Conservation (phyloP, 1,284 basidiomycete species). For the Boletus sp. region DNA sequence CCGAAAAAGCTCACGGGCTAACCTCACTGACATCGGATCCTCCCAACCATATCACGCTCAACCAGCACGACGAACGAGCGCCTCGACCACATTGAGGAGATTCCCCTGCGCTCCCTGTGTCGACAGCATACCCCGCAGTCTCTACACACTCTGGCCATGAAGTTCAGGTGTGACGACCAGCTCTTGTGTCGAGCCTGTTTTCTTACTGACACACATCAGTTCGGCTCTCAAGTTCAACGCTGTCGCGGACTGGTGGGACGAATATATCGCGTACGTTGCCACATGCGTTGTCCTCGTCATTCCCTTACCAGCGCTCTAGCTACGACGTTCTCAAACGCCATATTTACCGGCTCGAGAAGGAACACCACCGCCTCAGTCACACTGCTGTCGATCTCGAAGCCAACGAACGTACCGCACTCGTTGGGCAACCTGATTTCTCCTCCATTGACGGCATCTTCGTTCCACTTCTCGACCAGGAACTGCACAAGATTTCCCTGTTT, state of each 20-base stretch:
- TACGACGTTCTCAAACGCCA: slow-evolving; percentile 89
- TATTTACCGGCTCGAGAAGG: slow-evolving; percentile 83
- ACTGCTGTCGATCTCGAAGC: slow-evolving; percentile 65
- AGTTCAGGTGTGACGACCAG: slow-evolving; percentile 51
- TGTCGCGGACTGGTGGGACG: slow-evolving; percentile 93
- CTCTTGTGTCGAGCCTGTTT: not conserved
- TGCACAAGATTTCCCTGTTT: slow-evolving; percentile 83
- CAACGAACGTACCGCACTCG: slow-evolving; percentile 60
- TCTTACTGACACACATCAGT: slow-evolving; percentile 37
- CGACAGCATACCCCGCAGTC: slow-evolving; percentile 16
- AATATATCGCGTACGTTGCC: slow-evolving; percentile 78
- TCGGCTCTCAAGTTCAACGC: slow-evolving; percentile 92
- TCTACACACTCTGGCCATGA: slow-evolving; percentile 54
- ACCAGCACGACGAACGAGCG: slow-evolving; percentile 4
- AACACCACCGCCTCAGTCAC: slow-evolving; percentile 51
- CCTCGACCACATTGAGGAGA: slow-evolving; percentile 27
- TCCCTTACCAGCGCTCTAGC: slow-evolving; percentile 41
- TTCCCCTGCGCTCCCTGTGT: slow-evolving; percentile 27
- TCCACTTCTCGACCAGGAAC: slow-evolving; percentile 81
- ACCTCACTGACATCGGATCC: not conserved
- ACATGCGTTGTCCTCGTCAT: not conserved
- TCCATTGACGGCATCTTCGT: slow-evolving; percentile 66
- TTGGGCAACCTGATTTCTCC: slow-evolving; percentile 41
- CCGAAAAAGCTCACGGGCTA: slow-evolving; percentile 7
- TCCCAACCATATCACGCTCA: slow-evolving; percentile 15